A percentile compares a stretch with the other conserved stretches of the same genome.
These are phyloP conservation scores for Zopfochytrium polystomum DNA, from an alignment of 371 early-diverging fungal genomes.

Conservation along the genomic window DNA sequence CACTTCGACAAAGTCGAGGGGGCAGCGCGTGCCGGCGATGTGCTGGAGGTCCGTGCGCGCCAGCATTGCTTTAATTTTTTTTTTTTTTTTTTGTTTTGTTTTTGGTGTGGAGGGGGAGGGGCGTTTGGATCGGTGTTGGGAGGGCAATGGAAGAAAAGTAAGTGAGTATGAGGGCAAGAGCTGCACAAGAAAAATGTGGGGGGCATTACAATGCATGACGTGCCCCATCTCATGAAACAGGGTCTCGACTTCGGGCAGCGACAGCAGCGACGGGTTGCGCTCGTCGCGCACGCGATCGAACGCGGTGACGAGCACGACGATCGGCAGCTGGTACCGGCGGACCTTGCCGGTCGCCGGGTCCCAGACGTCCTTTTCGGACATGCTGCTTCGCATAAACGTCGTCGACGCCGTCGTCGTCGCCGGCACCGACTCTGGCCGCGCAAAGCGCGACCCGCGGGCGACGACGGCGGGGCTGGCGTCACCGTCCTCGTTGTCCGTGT, in stretches of 20 bases:
- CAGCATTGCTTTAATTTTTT: too few relatives aligned
- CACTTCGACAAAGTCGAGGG: conserved; percentile 94
- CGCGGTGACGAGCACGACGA: conserved; percentile 47
- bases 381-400: too few relatives aligned
- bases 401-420: too few relatives aligned
- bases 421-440: conserved; percentile 6
- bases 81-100: too few relatives aligned
- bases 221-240: conserved; percentile 99
- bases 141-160: too few relatives aligned
- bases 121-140: too few relatives aligned
- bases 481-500: conserved; percentile 63
- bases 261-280: conserved; percentile 30
- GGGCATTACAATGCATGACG: conserved; percentile 79
- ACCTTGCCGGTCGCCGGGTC: conserved; percentile 18
- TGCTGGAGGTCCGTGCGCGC: conserved; percentile 93
- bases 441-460: conserved; percentile 17
- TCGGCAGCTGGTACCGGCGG: conserved; percentile 44
- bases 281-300: conserved; percentile 35
- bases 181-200: neutral
- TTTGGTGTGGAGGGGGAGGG: too few relatives aligned
- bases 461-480: conserved; percentile 3
- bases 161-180: neutral
- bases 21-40: conserved; percentile 89
- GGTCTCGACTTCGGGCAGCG: conserved; percentile 79
- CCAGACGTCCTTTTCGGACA: conserved; percentile 7